These are phyloP conservation scores for Coemansia sp. DNA, from an alignment of 371 early-diverging fungal species.

Conservation along the genomic window DNA sequence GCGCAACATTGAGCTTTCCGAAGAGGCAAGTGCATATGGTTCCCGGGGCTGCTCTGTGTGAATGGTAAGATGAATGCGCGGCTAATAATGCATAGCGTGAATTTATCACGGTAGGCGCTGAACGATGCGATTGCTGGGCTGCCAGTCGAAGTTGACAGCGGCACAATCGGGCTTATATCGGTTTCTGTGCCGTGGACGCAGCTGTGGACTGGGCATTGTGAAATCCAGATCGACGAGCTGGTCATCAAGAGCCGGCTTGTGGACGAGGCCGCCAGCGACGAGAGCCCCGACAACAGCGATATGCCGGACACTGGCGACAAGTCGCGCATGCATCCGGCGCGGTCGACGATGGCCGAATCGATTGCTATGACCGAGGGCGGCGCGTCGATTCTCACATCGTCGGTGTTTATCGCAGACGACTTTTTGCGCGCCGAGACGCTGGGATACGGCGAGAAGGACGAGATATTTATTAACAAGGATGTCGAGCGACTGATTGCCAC, in stretches of 20 bases:
- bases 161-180: conserved; percentile 68
- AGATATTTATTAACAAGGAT: conserved; percentile 45
- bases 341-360: conserved; percentile 42
- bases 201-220: conserved; percentile 75
- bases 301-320: conserved; percentile 9
- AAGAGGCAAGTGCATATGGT: conserved; percentile 59
- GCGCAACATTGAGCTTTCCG: conserved; percentile 74
- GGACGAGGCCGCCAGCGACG: conserved; percentile 13
- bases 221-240: conserved; percentile 72
- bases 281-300: conserved; percentile 9
- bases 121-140: conserved; percentile 69
- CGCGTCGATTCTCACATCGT: conserved; percentile 75
- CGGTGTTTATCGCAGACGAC: conserved; percentile 83
- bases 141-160: conserved; percentile 69
- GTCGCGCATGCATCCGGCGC: conserved; percentile 7
- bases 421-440: conserved; percentile 69
- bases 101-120: conserved; percentile 56
- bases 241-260: conserved; percentile 55
- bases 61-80: too few relatives aligned
- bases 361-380: conserved; percentile 57
- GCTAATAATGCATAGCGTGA: neutral
- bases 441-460: conserved; percentile 48
- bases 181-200: conserved; percentile 82
- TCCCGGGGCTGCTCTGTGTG: neutral
- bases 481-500: conserved; percentile 49